Conservation (phyloP, 2,329 filamentous ascomycete genomes). For the Calonectria fujianensis region DNA sequence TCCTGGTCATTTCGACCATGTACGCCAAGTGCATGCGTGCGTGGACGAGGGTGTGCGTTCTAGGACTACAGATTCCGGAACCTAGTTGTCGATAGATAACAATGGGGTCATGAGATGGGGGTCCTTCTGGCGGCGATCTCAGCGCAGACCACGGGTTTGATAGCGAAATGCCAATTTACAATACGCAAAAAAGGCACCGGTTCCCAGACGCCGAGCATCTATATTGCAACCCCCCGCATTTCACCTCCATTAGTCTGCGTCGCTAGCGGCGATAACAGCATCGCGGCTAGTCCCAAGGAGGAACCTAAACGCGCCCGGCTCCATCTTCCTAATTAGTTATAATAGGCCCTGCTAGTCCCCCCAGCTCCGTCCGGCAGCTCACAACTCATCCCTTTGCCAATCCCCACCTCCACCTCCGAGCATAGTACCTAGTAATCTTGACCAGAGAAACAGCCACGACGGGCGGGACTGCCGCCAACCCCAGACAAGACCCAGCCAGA, state of each 20-base stretch:
- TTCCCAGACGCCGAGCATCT: background rate
- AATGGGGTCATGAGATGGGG: conserved; percentile 1
- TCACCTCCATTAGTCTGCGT: background rate
- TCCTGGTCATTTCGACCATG: background rate
- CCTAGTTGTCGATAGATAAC: background rate
- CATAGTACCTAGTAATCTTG: background rate
- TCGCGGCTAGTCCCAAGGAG: conserved; percentile 37
- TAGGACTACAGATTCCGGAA: background rate
- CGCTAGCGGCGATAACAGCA: conserved; percentile 31
- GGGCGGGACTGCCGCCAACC: background rate
- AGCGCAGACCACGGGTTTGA: background rate
- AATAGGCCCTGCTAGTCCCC: conserved; percentile 35
- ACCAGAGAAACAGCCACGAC: conserved; percentile 9
- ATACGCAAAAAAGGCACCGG: background rate
- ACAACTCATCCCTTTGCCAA: conserved; percentile 6
- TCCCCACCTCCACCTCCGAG: conserved; percentile 16
- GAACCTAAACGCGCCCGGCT: conserved; percentile 51
- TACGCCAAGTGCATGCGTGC: background rate
- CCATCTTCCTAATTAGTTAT: conserved; percentile 53
- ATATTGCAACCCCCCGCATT: conserved; percentile 9
- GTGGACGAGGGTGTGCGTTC: background rate
- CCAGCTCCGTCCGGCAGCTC: background rate
- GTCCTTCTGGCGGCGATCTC: background rate
- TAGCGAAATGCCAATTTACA: background rate
- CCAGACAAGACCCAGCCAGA: background rate